A percentile compares a stretch with the other conserved stretches of the same genome.
These are phyloP conservation scores for Pulveroboletus frians DNA, from an alignment of 768 basidiomycete species.

Conservation along the genomic window DNA sequence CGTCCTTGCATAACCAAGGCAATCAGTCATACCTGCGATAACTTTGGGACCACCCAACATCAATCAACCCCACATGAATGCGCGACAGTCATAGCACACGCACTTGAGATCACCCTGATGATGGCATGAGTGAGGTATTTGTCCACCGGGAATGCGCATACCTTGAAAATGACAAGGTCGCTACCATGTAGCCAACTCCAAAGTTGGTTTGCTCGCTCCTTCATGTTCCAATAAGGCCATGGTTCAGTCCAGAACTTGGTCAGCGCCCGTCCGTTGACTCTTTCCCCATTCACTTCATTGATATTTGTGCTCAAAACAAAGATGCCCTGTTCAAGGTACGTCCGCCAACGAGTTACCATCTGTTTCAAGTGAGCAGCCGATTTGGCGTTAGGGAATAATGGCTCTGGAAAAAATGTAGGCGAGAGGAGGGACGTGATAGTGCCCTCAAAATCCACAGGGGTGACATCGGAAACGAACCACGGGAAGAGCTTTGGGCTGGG, in stretches of 20 bases:
- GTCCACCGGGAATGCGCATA: conserved; percentile 20
- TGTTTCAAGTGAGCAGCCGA: conserved; percentile 42
- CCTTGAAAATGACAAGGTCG: conserved; percentile 82
- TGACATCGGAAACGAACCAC: conserved; percentile 97
- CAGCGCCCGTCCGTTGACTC: conserved; percentile 22
- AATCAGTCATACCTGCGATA: conserved; percentile 70
- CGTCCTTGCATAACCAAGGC: not conserved
- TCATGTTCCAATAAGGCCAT: conserved; percentile 74
- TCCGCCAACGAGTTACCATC: conserved; percentile 69
- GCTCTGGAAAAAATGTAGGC: conserved; percentile 50
- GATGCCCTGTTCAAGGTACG: conserved; percentile 60
- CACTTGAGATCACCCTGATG: conserved; percentile 87
- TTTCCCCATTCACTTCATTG: conserved; percentile 24
- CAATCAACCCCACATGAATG: not conserved
- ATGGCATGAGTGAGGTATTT: not conserved
- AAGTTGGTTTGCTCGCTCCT: conserved; percentile 44
- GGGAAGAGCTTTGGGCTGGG: conserved; percentile 87
- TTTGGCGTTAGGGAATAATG: conserved; percentile 20
- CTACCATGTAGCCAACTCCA: conserved; percentile 48
- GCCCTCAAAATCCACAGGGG: conserved; percentile 73
- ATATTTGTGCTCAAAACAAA: conserved; percentile 57
- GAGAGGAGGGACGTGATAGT: conserved; percentile 55
- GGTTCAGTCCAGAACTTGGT: conserved; percentile 69
- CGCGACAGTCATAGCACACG: conserved; percentile 26
- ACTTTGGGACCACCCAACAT: conserved; percentile 32